These are phyloP conservation scores for Aspergillus brasiliensis DNA, from an alignment of 2,329 filamentous ascomycete species.

Conservation along the genomic window DNA sequence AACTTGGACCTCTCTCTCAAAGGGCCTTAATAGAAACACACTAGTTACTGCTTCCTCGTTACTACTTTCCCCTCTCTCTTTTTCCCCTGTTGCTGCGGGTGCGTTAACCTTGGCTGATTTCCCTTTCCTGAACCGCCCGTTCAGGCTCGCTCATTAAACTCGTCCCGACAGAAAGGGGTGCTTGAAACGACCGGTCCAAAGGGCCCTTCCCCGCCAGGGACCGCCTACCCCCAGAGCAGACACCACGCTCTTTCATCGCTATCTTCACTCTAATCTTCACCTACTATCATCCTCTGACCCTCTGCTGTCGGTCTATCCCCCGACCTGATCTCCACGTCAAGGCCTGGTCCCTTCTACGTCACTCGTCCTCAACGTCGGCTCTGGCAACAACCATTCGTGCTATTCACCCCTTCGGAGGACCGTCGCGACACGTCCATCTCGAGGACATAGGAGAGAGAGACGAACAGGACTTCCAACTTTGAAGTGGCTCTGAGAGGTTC, in stretches of 20 bases:
- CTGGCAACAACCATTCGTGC: neutral
- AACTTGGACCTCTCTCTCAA: neutral
- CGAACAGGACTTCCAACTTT: neutral
- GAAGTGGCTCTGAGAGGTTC: slow-evolving; percentile 6
- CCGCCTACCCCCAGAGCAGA: slow-evolving; percentile 14
- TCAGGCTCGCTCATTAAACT: slow-evolving; percentile 18
- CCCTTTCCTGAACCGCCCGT: slow-evolving; percentile 9
- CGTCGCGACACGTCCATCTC: neutral
- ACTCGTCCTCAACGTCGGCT: neutral
- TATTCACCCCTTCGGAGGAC: neutral
- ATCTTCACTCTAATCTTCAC: slow-evolving; percentile 6
- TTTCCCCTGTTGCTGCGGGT: neutral
- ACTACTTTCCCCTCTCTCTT: neutral
- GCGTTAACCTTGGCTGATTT: slow-evolving; percentile 5
- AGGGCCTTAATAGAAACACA: neutral
- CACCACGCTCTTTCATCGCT: slow-evolving; percentile 11
- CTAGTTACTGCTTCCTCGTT: neutral
- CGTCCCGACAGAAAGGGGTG: slow-evolving; percentile 21
- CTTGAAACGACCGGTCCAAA: slow-evolving; percentile 22
- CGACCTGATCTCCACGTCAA: neutral
- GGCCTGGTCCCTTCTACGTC: neutral
- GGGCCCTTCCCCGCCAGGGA: slow-evolving; percentile 20
- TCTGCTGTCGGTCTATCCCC: neutral
- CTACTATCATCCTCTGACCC: slow-evolving; percentile 5
- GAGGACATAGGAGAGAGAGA: neutral